Base-by-base conservation (phyloP, 2,329 filamentous ascomycete genomes). In the Sporothrix pseudoabietina region DNA sequence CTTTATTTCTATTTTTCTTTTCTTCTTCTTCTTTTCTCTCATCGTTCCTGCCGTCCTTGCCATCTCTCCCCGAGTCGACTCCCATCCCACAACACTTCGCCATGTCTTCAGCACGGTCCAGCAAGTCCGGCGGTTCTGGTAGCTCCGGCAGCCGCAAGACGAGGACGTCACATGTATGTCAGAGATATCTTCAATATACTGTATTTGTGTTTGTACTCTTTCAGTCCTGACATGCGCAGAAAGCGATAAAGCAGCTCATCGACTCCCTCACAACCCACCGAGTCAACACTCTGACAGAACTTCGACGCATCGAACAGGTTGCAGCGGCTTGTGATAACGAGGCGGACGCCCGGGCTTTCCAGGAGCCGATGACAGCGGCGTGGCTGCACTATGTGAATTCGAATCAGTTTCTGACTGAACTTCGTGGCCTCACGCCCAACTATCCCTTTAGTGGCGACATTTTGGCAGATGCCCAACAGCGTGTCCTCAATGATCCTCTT, bases 341-440 rank as follows among this genome's bases (percentile, higher is more conserved):
- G 59, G 87, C 89, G 71, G 87, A 92, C 65, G 86, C 87, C 16
- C 85, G 86, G 39, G 84, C 84, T 3, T 87, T 89, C 75, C 87
- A 88, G 78, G 82, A 81, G 6, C 89, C 91, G 12, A 91, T 94
- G 89, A 92, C 90, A 3, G 81, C 85, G 2, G 91, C 91, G 2
- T 94, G 91, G 91, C 83, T 86, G 1, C 86, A 92, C 82, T 93
- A 93, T 77, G 91, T 94, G 76, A 87, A 87, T 74, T 91, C 88
- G 74, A 87, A 92, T 80, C 89, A 91, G 78, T 83, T 94, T 22
- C 84, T 94, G 32, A 88, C 86, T 52, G 91, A 94, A 78, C 85
- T 94, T n/a, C 85, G 90, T 26, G 88, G 88, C 32, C 81, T 93
- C 32, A 93, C 91, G 1, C 85, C 84, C 19, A 88, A 87, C 77